Evolutionary conservation across 495 filamentous ascomycete species (phyloP).

Genomic region (Rhypophila decipiens): DNA sequence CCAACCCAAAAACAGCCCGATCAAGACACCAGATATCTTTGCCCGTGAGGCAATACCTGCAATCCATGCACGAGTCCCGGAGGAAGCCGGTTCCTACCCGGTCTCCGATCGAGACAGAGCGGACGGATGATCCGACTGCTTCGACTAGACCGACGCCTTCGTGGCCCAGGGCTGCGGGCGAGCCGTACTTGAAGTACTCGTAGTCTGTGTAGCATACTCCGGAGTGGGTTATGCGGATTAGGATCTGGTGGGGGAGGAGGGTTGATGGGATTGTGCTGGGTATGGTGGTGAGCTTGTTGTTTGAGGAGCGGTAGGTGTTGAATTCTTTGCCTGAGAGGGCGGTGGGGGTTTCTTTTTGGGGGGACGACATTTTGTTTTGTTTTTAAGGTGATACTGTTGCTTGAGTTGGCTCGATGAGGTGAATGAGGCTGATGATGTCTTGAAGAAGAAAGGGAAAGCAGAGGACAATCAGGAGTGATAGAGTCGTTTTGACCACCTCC

Average conservation of each 20-base stretch:
- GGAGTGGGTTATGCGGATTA: conserved; percentile 17
- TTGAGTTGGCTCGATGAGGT: too few relatives aligned
- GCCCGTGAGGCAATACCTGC: conserved; percentile 12
- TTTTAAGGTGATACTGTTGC: too few relatives aligned
- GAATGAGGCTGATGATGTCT: too few relatives aligned
- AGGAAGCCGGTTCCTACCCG: conserved; percentile 54
- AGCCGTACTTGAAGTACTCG: conserved; percentile 1
- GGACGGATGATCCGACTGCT: conserved; percentile 50
- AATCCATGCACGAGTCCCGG: conserved; percentile 10
- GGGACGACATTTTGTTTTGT: too few relatives aligned
- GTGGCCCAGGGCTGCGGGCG: conserved; percentile 29
- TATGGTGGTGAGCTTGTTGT: conserved; percentile 78
- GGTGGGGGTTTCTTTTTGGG: too few relatives aligned
- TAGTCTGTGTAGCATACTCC: conserved; percentile 15
- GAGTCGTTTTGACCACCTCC: too few relatives aligned
- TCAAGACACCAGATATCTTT: conserved; percentile 16
- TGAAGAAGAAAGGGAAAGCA: too few relatives aligned
- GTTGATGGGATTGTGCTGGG: conserved; percentile 60
- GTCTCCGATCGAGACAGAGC: conserved; percentile 51
- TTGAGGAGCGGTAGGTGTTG: conserved; percentile 5
- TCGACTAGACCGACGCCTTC: conserved; percentile 51
- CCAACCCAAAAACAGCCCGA: conserved; percentile 11
- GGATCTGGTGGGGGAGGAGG: conserved; percentile 11
- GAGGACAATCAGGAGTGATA: too few relatives aligned
- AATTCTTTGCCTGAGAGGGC: conserved; percentile 9